A percentile compares a stretch with the other conserved stretches of the same genome.
Evolutionary conservation across 371 early-diverging fungal species (phyloP).

Genomic region (Syncephalastrum racemosum): DNA sequence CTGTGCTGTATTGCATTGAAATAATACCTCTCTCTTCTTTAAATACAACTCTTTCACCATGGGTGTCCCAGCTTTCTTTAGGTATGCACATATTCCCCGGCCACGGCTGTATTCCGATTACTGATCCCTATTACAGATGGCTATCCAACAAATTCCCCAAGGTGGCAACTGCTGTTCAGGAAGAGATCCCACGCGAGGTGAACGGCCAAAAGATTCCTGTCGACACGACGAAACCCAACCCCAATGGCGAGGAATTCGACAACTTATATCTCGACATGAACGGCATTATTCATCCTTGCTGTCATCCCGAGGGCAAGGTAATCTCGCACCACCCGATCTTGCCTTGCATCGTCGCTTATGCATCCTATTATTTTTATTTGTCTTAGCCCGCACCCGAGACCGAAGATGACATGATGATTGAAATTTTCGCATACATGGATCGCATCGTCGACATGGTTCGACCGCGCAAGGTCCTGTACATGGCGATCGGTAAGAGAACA

Average conservation of each 20-base stretch:
- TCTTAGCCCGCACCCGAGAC: constrained; percentile 83
- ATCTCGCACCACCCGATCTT: background rate
- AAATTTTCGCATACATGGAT: constrained; percentile 95
- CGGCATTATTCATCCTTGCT: constrained; percentile 99
- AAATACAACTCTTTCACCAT: constrained; percentile 29
- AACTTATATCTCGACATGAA: constrained; percentile 99
- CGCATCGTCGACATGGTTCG: constrained; percentile 88
- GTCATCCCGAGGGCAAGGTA: constrained; percentile 92
- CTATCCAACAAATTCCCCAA: constrained; percentile 94
- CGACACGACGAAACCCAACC: constrained; percentile 90
- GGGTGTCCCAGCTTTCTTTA: constrained; percentile 86
- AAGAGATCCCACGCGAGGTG: constrained; percentile 69
- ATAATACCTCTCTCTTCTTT: no score
- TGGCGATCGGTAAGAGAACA: constrained; percentile 82
- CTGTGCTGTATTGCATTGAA: no score
- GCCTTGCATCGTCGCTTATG: background rate
- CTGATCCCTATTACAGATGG: constrained; percentile 64
- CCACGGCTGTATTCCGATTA: background rate
- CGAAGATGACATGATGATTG: constrained; percentile 94
- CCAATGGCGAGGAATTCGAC: constrained; percentile 93
- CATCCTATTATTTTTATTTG: background rate
- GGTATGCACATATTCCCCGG: constrained; percentile 34
- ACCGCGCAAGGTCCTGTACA: constrained; percentile 94
- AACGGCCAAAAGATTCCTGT: constrained; percentile 80
- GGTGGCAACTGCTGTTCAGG: constrained; percentile 76